Percentiles rank a stretch among this genome's conserved stretches.
phyloP scores from a whole-genome alignment of 345 rosid genomes.

The Populus davidiana region DNA sequence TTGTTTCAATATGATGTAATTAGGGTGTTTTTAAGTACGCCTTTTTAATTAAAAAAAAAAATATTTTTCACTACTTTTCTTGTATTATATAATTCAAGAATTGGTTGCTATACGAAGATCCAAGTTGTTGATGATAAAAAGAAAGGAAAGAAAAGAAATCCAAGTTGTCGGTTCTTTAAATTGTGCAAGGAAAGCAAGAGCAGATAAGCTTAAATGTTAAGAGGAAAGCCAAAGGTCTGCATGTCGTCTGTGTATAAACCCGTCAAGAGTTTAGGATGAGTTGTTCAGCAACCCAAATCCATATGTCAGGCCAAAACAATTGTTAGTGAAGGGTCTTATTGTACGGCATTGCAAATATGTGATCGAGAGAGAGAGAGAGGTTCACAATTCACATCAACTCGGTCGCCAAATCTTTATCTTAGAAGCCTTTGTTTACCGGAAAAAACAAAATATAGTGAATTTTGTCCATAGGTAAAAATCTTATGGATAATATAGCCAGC shows the following conservation, averaged over 20 bases:
- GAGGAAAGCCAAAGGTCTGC: not conserved
- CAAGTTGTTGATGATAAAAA: too few species aligned
- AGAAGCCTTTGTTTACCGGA: constrained; percentile 19
- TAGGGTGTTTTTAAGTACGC: too few species aligned
- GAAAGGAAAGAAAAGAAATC: not conserved
- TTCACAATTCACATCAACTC: constrained; percentile 34
- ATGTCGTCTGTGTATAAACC: not conserved
- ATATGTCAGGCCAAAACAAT: constrained; percentile 14
- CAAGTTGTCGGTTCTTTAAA: not conserved
- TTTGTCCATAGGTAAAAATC: not conserved
- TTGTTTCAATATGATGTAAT: not conserved
- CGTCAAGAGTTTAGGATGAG: constrained; percentile 19
- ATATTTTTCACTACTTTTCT: too few species aligned
- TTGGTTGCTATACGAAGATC: not conserved
- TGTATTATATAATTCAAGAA: not conserved
- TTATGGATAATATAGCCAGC: not conserved
- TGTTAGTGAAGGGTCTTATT: constrained; percentile 32
- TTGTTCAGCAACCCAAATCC: constrained; percentile 29
- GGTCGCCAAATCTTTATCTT: constrained; percentile 40
- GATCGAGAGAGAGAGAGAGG: constrained; percentile 17
- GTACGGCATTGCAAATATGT: constrained; percentile 13
- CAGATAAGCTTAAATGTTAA: too few species aligned
- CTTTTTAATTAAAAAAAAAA: too few species aligned
- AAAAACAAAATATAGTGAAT: not conserved
- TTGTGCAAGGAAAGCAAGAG: not conserved